Percentiles rank a stretch among this genome's conserved stretches.
Evolutionary conservation across 2,329 filamentous ascomycete species (phyloP).

Genomic region (Monosporascus sp.): DNA sequence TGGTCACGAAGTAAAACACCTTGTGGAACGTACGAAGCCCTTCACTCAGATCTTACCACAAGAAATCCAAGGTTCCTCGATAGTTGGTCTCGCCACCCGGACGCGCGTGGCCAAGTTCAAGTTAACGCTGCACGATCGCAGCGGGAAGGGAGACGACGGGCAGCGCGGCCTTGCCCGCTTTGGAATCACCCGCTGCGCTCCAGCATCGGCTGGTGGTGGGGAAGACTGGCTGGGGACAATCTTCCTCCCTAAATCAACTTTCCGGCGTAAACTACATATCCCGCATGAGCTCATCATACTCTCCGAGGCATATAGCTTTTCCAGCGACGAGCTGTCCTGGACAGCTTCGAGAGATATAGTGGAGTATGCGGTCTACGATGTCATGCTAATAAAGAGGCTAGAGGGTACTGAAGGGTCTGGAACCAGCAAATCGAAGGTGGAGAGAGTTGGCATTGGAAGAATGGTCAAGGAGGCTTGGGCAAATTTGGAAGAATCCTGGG

Average conservation of each 20-base stretch:
- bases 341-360: not conserved
- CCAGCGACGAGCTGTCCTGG: slow-evolving; percentile 1
- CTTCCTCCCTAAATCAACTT: not conserved
- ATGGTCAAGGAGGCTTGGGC: slow-evolving; percentile 1
- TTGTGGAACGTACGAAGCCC: too few species aligned
- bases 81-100: not conserved
- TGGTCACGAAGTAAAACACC: not conserved
- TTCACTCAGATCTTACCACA: too few species aligned
- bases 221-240: slow-evolving; percentile 4
- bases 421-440: not conserved
- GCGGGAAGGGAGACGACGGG: not conserved
- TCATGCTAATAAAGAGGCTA: slow-evolving; percentile 1
- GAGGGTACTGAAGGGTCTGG: not conserved
- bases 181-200: not conserved
- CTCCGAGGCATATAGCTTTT: slow-evolving; percentile 3
- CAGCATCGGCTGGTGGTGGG: not conserved
- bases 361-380: not conserved
- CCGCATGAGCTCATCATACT: slow-evolving; percentile 5
- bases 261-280: not conserved
- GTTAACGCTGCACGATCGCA: not conserved
- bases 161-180: not conserved
- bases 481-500: not conserved
- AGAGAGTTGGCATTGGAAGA: slow-evolving; percentile 3
- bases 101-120: not conserved
- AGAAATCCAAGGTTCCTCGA: not conserved